Conservation (phyloP, 2,329 filamentous ascomycete genomes). For the Magnaporthiopsis poae region DNA sequence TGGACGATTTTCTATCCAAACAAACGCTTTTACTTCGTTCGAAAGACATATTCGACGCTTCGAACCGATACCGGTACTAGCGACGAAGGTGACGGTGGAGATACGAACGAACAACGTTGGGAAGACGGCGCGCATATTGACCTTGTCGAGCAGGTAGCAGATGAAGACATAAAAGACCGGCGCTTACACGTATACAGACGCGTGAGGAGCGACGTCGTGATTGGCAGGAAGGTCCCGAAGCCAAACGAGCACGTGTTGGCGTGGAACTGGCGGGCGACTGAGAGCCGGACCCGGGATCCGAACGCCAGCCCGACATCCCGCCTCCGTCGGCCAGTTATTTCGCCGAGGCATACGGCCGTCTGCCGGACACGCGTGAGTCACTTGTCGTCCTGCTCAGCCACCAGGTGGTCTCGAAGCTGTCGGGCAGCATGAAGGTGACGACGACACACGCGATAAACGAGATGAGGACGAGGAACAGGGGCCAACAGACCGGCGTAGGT, state of each 20-base stretch:
- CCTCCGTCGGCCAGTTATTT: conserved; percentile 17
- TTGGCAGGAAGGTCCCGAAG: conserved; percentile 31
- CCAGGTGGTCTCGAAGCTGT: conserved; percentile 38
- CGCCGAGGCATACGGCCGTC: conserved; percentile 16
- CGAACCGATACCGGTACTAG: no score
- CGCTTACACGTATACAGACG: conserved; percentile 11
- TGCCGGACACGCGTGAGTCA: conserved; percentile 11
- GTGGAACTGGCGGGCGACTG: conserved; percentile 27
- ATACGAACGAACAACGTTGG: conserved; percentile 8
- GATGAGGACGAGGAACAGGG: conserved; percentile 41
- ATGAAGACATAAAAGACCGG: conserved; percentile 9
- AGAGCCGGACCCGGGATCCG: conserved; percentile 18
- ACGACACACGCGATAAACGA: conserved; percentile 34
- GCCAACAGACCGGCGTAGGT: conserved; percentile 21
- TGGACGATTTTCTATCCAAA: no score
- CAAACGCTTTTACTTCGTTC: no score
- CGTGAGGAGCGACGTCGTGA: conserved; percentile 15
- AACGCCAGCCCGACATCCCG: conserved; percentile 17
- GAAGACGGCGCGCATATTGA: conserved; percentile 11
- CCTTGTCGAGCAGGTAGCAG: conserved; percentile 9
- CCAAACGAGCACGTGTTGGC: conserved; percentile 30
- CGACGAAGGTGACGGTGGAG: no score
- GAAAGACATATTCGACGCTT: no score
- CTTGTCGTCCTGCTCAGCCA: conserved; percentile 50
- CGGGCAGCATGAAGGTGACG: conserved; percentile 44